Base-by-base conservation (phyloP, 352 stramenopile genomes). In the Phytophthora cryptogea region DNA sequence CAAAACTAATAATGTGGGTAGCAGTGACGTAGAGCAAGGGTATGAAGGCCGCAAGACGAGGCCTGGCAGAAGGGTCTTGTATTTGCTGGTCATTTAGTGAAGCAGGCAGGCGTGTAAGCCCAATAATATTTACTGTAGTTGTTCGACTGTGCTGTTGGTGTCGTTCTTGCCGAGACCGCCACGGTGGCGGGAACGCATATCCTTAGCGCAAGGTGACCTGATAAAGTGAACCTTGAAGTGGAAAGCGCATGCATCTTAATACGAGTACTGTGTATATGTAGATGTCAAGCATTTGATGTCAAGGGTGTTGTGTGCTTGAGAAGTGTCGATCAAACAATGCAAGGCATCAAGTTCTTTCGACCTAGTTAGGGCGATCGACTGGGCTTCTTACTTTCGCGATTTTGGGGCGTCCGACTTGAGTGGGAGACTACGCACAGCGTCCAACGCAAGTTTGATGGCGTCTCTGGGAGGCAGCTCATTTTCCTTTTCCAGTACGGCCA, bases 381-480 rank as follows among this genome's bases (percentile, higher is more conserved):
- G 9, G 14, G 36, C n/a, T 41, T 4, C 13, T 14, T 48, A 68
- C 48, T 72, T 72, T 6, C 58, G 33, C 28, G 42, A 27, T 28
- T 51, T 67, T 1, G 54, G 31, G 2, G 37, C 42, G 30, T 68
- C 47, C 4, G 44, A 36, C 31, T 68, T 73, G 2, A 71, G 33
- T 8, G 82, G 80, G 14, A 89, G 54, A 10, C 75, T 83, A 14
- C 80, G 80, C 43, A 90, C 43, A n/a, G 84, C 84, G 52, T 94
- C 78, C 32, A 94, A 58, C 4, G 80, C 83, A 44, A 94, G 79
- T 64, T 84, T 88, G 63, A 92, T 90, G 23, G 81, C 79, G 37
- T 92, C 81, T 43, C 70, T 72, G 4, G 76, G 69, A 11, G 81
- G 74, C 23, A 94, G 54, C 28, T 79, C 76, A 40, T 83, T 81